Conservation (phyloP, 2,329 filamentous ascomycete species). For the Colletotrichum sp. region DNA sequence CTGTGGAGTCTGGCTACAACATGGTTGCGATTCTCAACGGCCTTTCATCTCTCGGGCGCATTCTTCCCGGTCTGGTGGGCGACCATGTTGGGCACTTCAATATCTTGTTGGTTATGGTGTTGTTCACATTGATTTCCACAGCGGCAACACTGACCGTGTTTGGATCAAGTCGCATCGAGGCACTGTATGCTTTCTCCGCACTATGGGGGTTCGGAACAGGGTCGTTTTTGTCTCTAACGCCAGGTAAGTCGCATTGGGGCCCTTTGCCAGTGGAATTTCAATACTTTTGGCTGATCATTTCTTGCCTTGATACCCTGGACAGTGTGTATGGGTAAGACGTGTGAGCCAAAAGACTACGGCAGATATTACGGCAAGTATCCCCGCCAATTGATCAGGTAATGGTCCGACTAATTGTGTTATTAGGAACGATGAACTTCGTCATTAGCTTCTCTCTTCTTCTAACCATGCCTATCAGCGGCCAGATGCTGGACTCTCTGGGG, state of each 20-base stretch:
- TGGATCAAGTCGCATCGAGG: conserved; percentile 40
- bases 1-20: conserved; percentile 44
- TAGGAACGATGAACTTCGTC: conserved; percentile 46
- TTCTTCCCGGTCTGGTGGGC: conserved; percentile 47
- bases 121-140: conserved; percentile 36
- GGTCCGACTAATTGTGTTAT: neutral
- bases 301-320: neutral
- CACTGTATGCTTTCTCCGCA: conserved; percentile 48
- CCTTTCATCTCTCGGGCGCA: conserved; percentile 45
- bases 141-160: conserved; percentile 49
- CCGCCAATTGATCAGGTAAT: neutral
- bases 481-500: conserved; percentile 48
- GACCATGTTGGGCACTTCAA: conserved; percentile 52
- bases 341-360: conserved; percentile 49
- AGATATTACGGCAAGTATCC: conserved; percentile 1
- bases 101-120: conserved; percentile 34
- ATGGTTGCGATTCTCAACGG: conserved; percentile 49
- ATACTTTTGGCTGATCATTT: neutral
- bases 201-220: conserved; percentile 55
- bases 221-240: conserved; percentile 35
- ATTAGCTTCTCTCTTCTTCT: conserved; percentile 49
- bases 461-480: conserved; percentile 48
- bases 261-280: neutral
- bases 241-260: conserved; percentile 22
- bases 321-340: conserved; percentile 52